A percentile compares a stretch with the other conserved stretches of the same genome.
phyloP scores from a whole-genome alignment of 1,284 basidiomycete species.

The Psilocybe mexicana region DNA sequence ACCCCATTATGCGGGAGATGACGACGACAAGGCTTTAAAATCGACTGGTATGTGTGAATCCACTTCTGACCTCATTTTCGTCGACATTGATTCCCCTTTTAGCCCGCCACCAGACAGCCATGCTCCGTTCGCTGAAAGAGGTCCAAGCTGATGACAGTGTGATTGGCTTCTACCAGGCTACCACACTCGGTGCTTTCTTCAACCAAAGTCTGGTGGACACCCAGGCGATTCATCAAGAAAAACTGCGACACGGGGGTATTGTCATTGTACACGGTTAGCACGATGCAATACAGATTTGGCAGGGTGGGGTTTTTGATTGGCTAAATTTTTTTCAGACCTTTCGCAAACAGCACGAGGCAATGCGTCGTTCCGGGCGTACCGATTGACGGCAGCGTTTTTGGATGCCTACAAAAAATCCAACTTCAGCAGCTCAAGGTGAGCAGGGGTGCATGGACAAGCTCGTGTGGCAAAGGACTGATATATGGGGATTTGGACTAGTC shows the following conservation, averaged over 20 bases:
- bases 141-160: slow-evolving; percentile 94
- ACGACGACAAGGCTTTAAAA: slow-evolving; percentile 78
- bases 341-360: slow-evolving; percentile 83
- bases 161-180: slow-evolving; percentile 96
- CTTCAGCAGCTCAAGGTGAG: slow-evolving; percentile 84
- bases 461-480: slow-evolving; percentile 10
- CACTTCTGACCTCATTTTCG: slow-evolving; percentile 11
- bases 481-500: slow-evolving; percentile 43
- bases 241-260: slow-evolving; percentile 82
- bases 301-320: slow-evolving; percentile 3
- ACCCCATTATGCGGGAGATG: slow-evolving; percentile 68
- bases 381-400: slow-evolving; percentile 82
- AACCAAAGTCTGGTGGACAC: slow-evolving; percentile 89
- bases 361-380: slow-evolving; percentile 90
- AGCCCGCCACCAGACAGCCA: slow-evolving; percentile 84
- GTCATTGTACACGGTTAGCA: slow-evolving; percentile 84
- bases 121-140: slow-evolving; percentile 87
- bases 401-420: slow-evolving; percentile 85
- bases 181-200: slow-evolving; percentile 89
- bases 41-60: slow-evolving; percentile 54
- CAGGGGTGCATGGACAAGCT: slow-evolving; percentile 1
- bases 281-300: slow-evolving; percentile 6
- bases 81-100: slow-evolving; percentile 14
- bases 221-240: slow-evolving; percentile 81
- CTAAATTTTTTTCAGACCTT: slow-evolving; percentile 46